These are phyloP conservation scores for Saitozyma podzolica DNA, from an alignment of 768 basidiomycete genomes.

Conservation along the genomic window DNA sequence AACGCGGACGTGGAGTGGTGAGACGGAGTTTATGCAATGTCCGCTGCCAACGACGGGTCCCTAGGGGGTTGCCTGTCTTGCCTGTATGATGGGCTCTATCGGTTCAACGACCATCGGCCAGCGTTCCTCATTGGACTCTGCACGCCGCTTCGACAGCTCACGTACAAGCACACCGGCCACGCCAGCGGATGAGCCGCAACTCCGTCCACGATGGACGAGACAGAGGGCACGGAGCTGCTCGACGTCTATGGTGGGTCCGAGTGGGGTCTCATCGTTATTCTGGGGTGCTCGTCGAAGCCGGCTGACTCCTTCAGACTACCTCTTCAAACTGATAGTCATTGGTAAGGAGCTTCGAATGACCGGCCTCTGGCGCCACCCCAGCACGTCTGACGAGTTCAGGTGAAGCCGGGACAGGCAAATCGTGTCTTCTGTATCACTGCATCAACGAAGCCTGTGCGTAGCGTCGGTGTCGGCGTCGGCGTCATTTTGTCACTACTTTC, in stretches of 20 bases:
- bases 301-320: constrained; percentile 67
- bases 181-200: too few relatives aligned
- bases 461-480: too few relatives aligned
- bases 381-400: constrained; percentile 57
- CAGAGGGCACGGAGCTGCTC: constrained; percentile 83
- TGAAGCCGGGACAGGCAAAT: constrained; percentile 96
- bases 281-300: neutral
- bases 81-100: too few relatives aligned
- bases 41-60: too few relatives aligned
- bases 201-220: too few relatives aligned
- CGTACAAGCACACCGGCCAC: too few relatives aligned
- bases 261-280: neutral
- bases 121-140: too few relatives aligned
- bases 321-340: constrained; percentile 98
- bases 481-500: constrained; percentile 56
- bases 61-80: too few relatives aligned
- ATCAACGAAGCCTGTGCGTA: constrained; percentile 83
- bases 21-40: too few relatives aligned
- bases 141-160: too few relatives aligned
- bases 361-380: constrained; percentile 4
- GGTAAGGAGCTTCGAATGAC: constrained; percentile 58
- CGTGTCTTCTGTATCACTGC: constrained; percentile 93
- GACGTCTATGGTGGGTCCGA: constrained; percentile 80
- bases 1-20: too few relatives aligned
- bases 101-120: too few relatives aligned